Evolutionary conservation across 768 basidiomycete genomes (phyloP).

Genomic region (Boletus fagicola): DNA sequence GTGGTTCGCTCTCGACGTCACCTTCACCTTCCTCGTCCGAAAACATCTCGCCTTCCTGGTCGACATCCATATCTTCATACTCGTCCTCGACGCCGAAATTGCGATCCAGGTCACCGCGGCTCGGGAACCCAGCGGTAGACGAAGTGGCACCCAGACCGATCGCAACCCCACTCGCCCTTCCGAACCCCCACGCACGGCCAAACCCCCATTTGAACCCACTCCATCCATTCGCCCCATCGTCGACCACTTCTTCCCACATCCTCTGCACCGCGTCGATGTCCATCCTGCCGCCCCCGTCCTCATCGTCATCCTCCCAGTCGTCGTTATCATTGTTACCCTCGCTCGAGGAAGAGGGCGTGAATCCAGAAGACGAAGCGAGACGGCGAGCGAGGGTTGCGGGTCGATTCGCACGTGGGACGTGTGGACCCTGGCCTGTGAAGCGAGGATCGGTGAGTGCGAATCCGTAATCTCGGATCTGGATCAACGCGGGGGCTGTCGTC

Average conservation of each 20-base stretch:
- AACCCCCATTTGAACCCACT: slow-evolving; percentile 43
- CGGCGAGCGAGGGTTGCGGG: slow-evolving; percentile 31
- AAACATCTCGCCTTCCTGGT: slow-evolving; percentile 36
- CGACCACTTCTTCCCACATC: slow-evolving; percentile 28
- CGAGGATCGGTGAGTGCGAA: slow-evolving; percentile 42
- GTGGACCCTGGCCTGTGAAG: slow-evolving; percentile 41
- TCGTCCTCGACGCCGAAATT: slow-evolving; percentile 43
- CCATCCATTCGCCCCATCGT: slow-evolving; percentile 33
- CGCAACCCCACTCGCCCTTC: neutral
- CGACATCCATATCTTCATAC: slow-evolving; percentile 22
- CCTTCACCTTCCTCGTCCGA: slow-evolving; percentile 22
- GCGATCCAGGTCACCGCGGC: slow-evolving; percentile 43
- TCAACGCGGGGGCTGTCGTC: slow-evolving; percentile 11
- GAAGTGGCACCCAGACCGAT: slow-evolving; percentile 1
- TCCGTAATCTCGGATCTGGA: slow-evolving; percentile 53
- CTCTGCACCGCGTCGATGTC: neutral
- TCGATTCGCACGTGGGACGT: slow-evolving; percentile 41
- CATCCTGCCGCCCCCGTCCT: slow-evolving; percentile 2
- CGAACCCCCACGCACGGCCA: slow-evolving; percentile 39
- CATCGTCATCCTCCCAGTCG: slow-evolving; percentile 8
- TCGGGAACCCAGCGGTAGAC: slow-evolving; percentile 30
- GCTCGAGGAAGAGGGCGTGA: slow-evolving; percentile 5
- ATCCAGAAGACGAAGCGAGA: slow-evolving; percentile 23
- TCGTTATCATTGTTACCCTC: slow-evolving; percentile 8
- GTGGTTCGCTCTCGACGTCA: slow-evolving; percentile 28